Evolutionary conservation across 768 basidiomycete genomes (phyloP).

Genomic region (Pleurotus platypus): DNA sequence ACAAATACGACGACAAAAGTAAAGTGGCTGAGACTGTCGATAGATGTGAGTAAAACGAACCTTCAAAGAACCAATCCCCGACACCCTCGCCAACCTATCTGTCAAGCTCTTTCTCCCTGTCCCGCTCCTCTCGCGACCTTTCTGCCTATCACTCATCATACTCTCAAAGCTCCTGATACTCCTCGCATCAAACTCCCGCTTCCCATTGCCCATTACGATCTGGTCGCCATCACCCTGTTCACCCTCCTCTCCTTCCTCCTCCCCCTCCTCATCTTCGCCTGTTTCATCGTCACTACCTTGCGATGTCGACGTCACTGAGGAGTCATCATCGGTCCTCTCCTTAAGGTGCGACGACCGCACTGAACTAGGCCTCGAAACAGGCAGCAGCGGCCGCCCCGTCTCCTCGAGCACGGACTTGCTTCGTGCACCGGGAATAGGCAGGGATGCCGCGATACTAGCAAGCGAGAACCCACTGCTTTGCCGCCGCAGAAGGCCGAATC

Average conservation of each 20-base stretch:
- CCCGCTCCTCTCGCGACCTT: slow-evolving; percentile 19
- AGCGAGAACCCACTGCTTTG: slow-evolving; percentile 78
- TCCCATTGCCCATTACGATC: slow-evolving; percentile 32
- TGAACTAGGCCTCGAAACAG: slow-evolving; percentile 40
- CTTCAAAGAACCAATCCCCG: slow-evolving; percentile 41
- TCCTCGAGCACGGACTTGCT: slow-evolving; percentile 30
- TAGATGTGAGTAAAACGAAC: slow-evolving; percentile 15
- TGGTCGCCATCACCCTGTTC: slow-evolving; percentile 33
- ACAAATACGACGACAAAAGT: background rate
- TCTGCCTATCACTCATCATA: slow-evolving; percentile 62
- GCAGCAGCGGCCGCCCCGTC: slow-evolving; percentile 42
- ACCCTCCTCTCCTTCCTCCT: slow-evolving; percentile 32
- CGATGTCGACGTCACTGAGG: slow-evolving; percentile 25
- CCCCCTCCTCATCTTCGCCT: slow-evolving; percentile 28
- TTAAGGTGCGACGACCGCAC: slow-evolving; percentile 24
- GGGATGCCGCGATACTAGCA: slow-evolving; percentile 62
- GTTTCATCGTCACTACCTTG: slow-evolving; percentile 34
- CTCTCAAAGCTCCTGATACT: slow-evolving; percentile 87
- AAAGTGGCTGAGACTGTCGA: slow-evolving; percentile 6
- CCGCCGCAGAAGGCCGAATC: slow-evolving; percentile 67
- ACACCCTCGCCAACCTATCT: slow-evolving; percentile 79
- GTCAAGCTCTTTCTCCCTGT: slow-evolving; percentile 62
- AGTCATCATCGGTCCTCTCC: slow-evolving; percentile 26
- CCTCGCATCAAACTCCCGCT: slow-evolving; percentile 49
- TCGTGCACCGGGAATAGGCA: slow-evolving; percentile 46